phyloP scores from a whole-genome alignment of 257 asterid species.

The Nicotiana benthamiana region DNA sequence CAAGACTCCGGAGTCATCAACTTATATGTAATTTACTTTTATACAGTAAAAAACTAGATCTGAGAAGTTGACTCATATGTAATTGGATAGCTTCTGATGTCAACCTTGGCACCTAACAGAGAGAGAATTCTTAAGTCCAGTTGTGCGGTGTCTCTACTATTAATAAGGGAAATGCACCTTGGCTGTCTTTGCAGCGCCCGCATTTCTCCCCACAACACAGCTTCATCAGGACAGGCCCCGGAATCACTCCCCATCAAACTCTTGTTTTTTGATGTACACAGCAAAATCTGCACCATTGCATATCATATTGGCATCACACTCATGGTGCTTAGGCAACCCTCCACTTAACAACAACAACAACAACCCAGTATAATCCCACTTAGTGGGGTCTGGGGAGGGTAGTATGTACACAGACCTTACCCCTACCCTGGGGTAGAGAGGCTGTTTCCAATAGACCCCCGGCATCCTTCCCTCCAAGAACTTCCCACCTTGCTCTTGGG shows the following conservation, averaged over 20 bases:
- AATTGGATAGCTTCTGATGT: too few species aligned
- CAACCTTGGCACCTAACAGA: too few species aligned
- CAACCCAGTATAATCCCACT: too few species aligned
- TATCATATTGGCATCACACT: conserved; percentile 92
- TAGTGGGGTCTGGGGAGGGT: too few species aligned
- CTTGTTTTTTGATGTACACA: conserved; percentile 82
- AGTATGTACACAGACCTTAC: too few species aligned
- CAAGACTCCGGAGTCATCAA: neutral
- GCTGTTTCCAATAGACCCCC: too few species aligned
- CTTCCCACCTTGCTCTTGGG: too few species aligned
- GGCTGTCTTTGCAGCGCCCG: conserved; percentile 72
- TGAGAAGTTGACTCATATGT: too few species aligned
- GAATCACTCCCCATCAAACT: conserved; percentile 39
- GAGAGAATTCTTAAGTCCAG: conserved; percentile 11
- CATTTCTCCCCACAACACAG: conserved; percentile 86
- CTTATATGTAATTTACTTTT: neutral
- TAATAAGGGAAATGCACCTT: conserved; percentile 86
- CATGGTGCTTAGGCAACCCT: conserved; percentile 91
- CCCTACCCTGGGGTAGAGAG: too few species aligned
- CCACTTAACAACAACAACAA: too few species aligned
- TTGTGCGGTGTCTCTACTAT: conserved; percentile 75
- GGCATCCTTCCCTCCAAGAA: too few species aligned
- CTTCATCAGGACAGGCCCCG: conserved; percentile 92
- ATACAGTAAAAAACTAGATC: too few species aligned
- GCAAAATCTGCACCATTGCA: conserved; percentile 86